Evolutionary conservation across 495 filamentous ascomycete species (phyloP).

Genomic region (Xylaria castorea): DNA sequence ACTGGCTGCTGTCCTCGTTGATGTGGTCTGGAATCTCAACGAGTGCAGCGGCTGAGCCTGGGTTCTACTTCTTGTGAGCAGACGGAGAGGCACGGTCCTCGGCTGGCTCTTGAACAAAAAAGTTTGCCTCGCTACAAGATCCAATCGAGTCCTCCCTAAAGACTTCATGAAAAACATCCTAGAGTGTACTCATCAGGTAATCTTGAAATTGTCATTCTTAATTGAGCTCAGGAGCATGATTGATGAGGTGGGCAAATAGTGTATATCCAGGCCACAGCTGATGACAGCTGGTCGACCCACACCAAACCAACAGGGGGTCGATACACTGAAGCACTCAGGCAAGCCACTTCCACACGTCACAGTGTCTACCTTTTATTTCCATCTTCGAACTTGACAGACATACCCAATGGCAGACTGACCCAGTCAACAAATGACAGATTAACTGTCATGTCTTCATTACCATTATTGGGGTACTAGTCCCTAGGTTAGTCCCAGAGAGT

Average conservation of each 20-base stretch:
- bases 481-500: too few species aligned
- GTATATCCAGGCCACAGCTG: background rate
- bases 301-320: too few species aligned
- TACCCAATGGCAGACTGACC: slow-evolving; percentile 46
- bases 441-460: slow-evolving; percentile 35
- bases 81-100: background rate
- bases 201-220: too few species aligned
- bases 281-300: background rate
- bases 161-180: background rate
- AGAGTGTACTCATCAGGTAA: background rate
- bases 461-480: slow-evolving; percentile 46
- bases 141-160: background rate
- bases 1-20: slow-evolving; percentile 23
- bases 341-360: too few species aligned
- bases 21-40: slow-evolving; percentile 30
- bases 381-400: slow-evolving; percentile 35
- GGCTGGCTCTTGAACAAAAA: background rate
- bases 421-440: slow-evolving; percentile 54
- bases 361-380: too few species aligned
- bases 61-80: background rate
- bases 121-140: background rate
- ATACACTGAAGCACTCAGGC: too few species aligned
- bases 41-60: background rate
- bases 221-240: background rate
- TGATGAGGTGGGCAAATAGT: background rate